phyloP scores from a whole-genome alignment of 2,329 filamentous ascomycete genomes.

The Rutstroemia sp. region DNA sequence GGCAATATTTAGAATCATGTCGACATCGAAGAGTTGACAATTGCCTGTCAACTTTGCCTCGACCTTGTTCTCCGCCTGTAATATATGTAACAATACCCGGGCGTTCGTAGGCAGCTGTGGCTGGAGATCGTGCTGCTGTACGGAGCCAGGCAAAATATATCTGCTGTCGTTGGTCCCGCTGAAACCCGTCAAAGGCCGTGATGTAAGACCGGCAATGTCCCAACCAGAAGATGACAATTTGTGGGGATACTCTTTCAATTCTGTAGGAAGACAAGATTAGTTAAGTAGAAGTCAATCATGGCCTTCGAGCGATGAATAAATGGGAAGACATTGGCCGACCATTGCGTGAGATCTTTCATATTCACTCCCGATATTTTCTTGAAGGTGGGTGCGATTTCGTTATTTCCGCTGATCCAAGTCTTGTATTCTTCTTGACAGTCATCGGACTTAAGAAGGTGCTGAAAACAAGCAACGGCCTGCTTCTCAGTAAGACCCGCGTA shows the following conservation, averaged over 20 bases:
- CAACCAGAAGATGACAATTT: constrained; percentile 62
- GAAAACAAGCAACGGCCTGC: constrained; percentile 41
- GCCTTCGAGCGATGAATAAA: constrained; percentile 43
- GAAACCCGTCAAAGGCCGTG: constrained; percentile 53
- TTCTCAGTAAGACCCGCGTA: constrained; percentile 45
- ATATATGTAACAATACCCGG: constrained; percentile 50
- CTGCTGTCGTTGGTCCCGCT: constrained; percentile 61
- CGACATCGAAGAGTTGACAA: constrained; percentile 25
- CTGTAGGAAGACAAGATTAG: constrained; percentile 47
- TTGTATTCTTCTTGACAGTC: constrained; percentile 45
- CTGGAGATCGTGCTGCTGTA: constrained; percentile 48
- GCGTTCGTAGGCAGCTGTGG: constrained; percentile 56
- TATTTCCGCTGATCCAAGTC: constrained; percentile 36
- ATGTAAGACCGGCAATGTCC: constrained; percentile 48
- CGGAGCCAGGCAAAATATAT: constrained; percentile 46
- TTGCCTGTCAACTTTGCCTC: constrained; percentile 12
- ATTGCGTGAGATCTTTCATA: constrained; percentile 45
- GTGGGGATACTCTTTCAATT: constrained; percentile 53
- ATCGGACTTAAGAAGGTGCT: constrained; percentile 42
- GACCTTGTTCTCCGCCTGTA: constrained; percentile 44
- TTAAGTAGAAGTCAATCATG: constrained; percentile 57
- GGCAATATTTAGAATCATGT: constrained; percentile 40
- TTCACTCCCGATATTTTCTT: constrained; percentile 46
- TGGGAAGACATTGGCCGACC: constrained; percentile 42
- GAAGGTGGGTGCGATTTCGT: constrained; percentile 32